Conservation (phyloP, 768 basidiomycete species). For the Hygrophorus russula region DNA sequence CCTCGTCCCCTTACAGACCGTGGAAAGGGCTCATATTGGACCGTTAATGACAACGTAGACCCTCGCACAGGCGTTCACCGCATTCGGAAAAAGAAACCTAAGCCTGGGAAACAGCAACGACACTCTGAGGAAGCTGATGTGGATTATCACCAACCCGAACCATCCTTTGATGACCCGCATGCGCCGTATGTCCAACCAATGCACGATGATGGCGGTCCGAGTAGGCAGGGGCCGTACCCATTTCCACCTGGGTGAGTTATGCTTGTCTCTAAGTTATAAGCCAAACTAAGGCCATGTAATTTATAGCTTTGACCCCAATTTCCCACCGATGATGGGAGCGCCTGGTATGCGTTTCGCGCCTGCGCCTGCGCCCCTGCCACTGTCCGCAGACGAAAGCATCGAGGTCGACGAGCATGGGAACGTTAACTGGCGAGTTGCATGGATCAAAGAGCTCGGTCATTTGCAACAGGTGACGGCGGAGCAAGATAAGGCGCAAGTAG, state of each 20-base stretch:
- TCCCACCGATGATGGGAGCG: constrained; percentile 43
- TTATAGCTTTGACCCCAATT: constrained; percentile 62
- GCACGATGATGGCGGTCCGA: constrained; percentile 51
- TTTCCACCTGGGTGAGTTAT: constrained; percentile 48
- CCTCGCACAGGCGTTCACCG: constrained; percentile 85
- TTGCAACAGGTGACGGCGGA: constrained; percentile 68
- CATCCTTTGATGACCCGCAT: constrained; percentile 43
- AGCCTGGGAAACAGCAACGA: constrained; percentile 34
- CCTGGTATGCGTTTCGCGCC: constrained; percentile 54
- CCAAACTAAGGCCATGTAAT: constrained; percentile 5
- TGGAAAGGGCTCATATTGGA: constrained; percentile 89
- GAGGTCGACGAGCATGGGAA: constrained; percentile 72
- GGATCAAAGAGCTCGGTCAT: constrained; percentile 71
- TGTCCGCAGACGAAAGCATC: constrained; percentile 52
- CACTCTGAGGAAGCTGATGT: constrained; percentile 50
- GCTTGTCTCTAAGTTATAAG: neutral
- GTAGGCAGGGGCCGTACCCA: constrained; percentile 37
- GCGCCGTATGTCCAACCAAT: constrained; percentile 46
- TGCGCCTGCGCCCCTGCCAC: constrained; percentile 41
- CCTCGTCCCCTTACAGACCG: constrained; percentile 86
- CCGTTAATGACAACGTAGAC: constrained; percentile 83
- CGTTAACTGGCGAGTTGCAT: constrained; percentile 68
- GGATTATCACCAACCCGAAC: constrained; percentile 50
- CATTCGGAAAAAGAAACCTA: constrained; percentile 77
- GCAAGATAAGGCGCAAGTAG: constrained; percentile 73